phyloP scores from a whole-genome alignment of 441 rosid genomes.

The Eutrema salsugineum region DNA sequence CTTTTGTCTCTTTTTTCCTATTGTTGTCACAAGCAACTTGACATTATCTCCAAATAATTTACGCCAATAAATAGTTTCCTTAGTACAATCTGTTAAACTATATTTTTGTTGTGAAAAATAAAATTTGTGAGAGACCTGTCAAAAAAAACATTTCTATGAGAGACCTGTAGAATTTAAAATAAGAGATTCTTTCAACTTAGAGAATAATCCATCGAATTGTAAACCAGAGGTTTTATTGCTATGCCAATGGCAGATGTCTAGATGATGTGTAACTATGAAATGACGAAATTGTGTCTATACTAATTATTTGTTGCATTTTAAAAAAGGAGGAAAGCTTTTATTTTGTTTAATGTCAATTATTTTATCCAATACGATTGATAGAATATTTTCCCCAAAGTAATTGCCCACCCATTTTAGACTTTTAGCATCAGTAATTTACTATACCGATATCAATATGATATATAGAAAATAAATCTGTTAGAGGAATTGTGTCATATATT shows the following conservation, averaged over 20 bases:
- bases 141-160: no score
- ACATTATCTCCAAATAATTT: neutral
- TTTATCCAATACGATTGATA: neutral
- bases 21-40: conserved; percentile 6
- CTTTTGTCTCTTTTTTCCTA: neutral
- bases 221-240: neutral
- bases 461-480: neutral
- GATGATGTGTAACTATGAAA: conserved; percentile 5
- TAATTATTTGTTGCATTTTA: neutral
- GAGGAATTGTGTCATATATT: no score
- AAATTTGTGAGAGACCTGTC: no score
- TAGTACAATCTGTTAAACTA: no score
- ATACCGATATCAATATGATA: neutral
- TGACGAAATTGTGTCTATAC: neutral
- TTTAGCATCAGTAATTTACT: neutral
- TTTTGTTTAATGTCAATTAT: neutral
- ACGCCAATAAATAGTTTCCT: neutral
- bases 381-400: neutral
- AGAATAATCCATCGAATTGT: conserved; percentile 2
- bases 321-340: neutral
- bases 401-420: neutral
- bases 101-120: no score
- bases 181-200: conserved; percentile 9
- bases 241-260: conserved; percentile 6
- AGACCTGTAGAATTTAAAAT: neutral